Evolutionary conservation across 1,139 yeast genomes (phyloP), one percentile per base, ranked within the genome.

Genomic region (Zygotorulaspora mrakii): DNA sequence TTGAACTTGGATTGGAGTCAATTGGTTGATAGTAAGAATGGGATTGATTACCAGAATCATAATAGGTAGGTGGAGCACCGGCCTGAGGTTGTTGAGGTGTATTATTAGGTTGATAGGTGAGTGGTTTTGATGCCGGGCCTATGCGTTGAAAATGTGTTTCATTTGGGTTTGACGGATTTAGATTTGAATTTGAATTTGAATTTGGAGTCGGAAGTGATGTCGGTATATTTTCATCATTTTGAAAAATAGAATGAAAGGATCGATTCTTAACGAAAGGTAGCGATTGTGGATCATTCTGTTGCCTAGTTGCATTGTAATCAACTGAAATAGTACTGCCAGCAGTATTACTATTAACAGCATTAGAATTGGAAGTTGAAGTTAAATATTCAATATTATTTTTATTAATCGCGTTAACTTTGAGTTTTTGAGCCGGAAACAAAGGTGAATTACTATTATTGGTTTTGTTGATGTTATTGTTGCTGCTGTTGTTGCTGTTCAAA

Each of bases 301-400:
- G 17, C 9, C 26, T 38, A 25, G 39, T 40, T 22, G 22, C 31
- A 32, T 8, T 37, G 25, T 26, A 16, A 29, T 33, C 38, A 30
- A 17, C 26, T 14, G 18, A 11, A 17, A 28, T 21, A 35, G 37
- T 43, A 37, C 40, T 37, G 40, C 40, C 39, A 29, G 43, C 45
- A 35, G 40, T 43, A 34, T 26, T 24, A 34, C 36, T 36, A 31
- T 30, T 30, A 31, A 24, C 25, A 31, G 26, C 25, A 29, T 30
- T 29, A 39, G 35, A 12, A 24, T 40, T 35, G 30, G 39, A 29
- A 35, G 35, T 43, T 2, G 24, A 9, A 21, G 20, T 31, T 9
- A 11, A 8, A 11, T 21, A 10, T 3, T 25, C 10, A 10, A 9
- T 31, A 23, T 13, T 31, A 31, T 21, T 31, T 13, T 13, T 31